Conservation (phyloP, 2,329 filamentous ascomycete species). For the Aspergillus fijiensis region DNA sequence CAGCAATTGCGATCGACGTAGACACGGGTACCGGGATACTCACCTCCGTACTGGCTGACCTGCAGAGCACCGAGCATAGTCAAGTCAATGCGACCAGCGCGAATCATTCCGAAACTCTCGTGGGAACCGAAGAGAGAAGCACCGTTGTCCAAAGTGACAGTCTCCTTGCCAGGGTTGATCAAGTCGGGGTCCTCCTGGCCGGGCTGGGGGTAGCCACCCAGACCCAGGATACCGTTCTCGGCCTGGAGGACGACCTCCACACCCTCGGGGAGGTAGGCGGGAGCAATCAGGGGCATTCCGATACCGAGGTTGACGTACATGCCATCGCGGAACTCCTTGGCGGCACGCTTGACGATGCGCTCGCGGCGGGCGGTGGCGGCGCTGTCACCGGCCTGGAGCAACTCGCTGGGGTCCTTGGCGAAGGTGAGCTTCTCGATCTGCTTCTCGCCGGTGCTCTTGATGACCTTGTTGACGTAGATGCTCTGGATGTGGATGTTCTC, state of each 20-base stretch:
- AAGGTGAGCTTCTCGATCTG: slow-evolving; percentile 77
- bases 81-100: slow-evolving; percentile 78
- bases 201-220: slow-evolving; percentile 72
- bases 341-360: slow-evolving; percentile 74
- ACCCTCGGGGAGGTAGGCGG: slow-evolving; percentile 67
- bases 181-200: slow-evolving; percentile 72
- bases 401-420: slow-evolving; percentile 61
- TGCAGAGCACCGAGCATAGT: slow-evolving; percentile 82
- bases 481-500: slow-evolving; percentile 76
- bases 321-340: slow-evolving; percentile 79
- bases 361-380: slow-evolving; percentile 72
- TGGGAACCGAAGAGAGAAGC: slow-evolving; percentile 75
- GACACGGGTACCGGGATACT: slow-evolving; percentile 5
- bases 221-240: slow-evolving; percentile 82
- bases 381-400: slow-evolving; percentile 54
- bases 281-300: slow-evolving; percentile 78
- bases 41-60: slow-evolving; percentile 67
- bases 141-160: slow-evolving; percentile 73
- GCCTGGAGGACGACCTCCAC: slow-evolving; percentile 79
- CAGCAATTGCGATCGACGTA: not conserved
- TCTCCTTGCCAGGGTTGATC: slow-evolving; percentile 87
- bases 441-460: slow-evolving; percentile 70
- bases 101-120: slow-evolving; percentile 86
- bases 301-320: slow-evolving; percentile 91
- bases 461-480: slow-evolving; percentile 81